A percentile compares a stretch with the other conserved stretches of the same genome.
phyloP scores from a whole-genome alignment of 2,329 filamentous ascomycete species.

The Cladosporium cucumerinum region DNA sequence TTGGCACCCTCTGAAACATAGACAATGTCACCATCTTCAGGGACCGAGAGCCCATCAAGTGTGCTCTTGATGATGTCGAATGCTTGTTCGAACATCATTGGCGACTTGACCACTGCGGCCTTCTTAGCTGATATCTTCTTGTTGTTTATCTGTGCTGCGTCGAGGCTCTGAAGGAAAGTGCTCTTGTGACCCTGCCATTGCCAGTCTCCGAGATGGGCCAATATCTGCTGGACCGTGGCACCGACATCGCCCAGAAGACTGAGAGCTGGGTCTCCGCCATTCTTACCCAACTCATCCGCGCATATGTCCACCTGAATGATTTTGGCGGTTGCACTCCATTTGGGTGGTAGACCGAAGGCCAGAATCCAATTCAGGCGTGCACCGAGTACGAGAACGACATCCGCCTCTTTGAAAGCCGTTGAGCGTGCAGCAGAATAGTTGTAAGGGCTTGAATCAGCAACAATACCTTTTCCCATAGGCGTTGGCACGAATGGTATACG shows the following conservation, averaged over 20 bases:
- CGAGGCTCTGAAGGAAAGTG: constrained; percentile 35
- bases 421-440: constrained; percentile 55
- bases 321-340: constrained; percentile 50
- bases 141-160: constrained; percentile 44
- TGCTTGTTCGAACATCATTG: constrained; percentile 50
- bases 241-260: constrained; percentile 53
- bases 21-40: constrained; percentile 47
- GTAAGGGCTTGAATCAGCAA: constrained; percentile 52
- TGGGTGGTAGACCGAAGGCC: constrained; percentile 54
- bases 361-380: constrained; percentile 59
- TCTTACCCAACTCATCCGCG: constrained; percentile 54
- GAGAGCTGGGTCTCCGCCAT: constrained; percentile 47
- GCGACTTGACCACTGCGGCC: constrained; percentile 40
- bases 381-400: constrained; percentile 54
- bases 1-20: constrained; percentile 59
- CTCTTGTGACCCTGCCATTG: constrained; percentile 39
- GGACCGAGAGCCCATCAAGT: constrained; percentile 46
- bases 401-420: constrained; percentile 51
- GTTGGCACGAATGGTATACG: constrained; percentile 56
- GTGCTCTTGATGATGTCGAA: constrained; percentile 53
- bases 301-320: constrained; percentile 56
- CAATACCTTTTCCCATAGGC: constrained; percentile 58
- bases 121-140: constrained; percentile 44
- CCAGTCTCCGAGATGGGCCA: constrained; percentile 43
- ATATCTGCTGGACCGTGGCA: constrained; percentile 48